These are phyloP conservation scores for Aspergillus leporis DNA, from an alignment of 495 filamentous ascomycete species.

Conservation along the genomic window DNA sequence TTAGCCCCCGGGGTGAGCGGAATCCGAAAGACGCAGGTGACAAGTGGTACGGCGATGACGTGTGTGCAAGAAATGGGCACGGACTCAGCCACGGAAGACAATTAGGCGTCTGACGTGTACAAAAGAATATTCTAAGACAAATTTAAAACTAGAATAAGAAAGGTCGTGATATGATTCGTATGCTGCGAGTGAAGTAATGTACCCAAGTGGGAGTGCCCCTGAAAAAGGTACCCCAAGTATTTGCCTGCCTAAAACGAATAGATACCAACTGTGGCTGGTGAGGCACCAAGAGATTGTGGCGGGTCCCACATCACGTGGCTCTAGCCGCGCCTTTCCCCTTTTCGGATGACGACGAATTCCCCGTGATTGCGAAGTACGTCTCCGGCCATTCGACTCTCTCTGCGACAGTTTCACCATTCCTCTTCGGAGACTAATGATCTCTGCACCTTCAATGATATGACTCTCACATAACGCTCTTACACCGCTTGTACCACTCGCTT, in stretches of 20 bases:
- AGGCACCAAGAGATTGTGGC: conserved; percentile 6
- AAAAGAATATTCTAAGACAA: neutral
- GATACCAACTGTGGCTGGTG: neutral
- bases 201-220: neutral
- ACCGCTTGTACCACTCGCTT: neutral
- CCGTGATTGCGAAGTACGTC: neutral
- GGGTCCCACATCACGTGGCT: conserved; percentile 4
- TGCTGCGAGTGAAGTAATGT: neutral
- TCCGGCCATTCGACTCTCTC: neutral
- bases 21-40: neutral
- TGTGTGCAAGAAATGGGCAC: conserved; percentile 9
- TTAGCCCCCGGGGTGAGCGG: no score
- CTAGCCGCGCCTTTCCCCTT: neutral
- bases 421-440: neutral
- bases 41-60: conserved; percentile 19
- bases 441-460: conserved; percentile 1
- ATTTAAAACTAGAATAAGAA: neutral
- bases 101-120: conserved; percentile 4
- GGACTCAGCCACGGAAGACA: conserved; percentile 7
- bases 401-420: neutral
- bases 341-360: conserved; percentile 10
- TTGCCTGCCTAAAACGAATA: conserved; percentile 4
- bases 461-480: neutral
- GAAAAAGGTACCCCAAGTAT: neutral
- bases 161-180: neutral